A percentile compares a stretch with the other conserved stretches of the same genome.
Evolutionary conservation across 1,139 yeast species (phyloP).

Genomic region (Saccharomyces hybrid): DNA sequence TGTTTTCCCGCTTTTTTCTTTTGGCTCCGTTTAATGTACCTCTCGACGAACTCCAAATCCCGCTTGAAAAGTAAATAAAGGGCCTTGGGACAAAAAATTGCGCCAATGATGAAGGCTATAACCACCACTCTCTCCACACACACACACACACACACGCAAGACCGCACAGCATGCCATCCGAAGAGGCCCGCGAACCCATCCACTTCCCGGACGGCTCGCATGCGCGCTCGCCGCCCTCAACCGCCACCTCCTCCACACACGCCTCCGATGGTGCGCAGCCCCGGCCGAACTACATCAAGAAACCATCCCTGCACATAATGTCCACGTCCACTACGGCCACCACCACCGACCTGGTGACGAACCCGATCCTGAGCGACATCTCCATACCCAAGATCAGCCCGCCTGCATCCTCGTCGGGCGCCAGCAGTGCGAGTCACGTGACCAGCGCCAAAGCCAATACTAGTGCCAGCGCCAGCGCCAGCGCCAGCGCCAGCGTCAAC

Average conservation of each 20-base stretch:
- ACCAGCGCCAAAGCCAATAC: not conserved
- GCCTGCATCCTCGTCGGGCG: not conserved
- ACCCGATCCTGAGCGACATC: constrained; percentile 26
- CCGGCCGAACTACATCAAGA: not conserved
- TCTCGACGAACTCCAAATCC: not conserved
- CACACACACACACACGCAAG: not conserved
- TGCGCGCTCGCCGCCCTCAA: not conserved
- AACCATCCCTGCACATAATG: not conserved
- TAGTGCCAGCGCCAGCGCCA: not conserved
- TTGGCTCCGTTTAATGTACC: not conserved
- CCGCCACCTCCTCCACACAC: not conserved
- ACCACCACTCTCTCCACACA: not conserved
- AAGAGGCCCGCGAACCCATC: not conserved
- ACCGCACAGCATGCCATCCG: not conserved
- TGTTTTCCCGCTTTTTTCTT: not conserved
- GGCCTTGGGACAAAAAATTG: not conserved
- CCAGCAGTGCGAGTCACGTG: not conserved
- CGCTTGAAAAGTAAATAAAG: not conserved
- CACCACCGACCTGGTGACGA: constrained; percentile 27
- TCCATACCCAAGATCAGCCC: constrained; percentile 17
- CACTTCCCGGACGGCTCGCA: not conserved
- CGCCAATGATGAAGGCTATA: not conserved
- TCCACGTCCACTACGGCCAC: constrained; percentile 7
- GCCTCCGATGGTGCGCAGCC: not conserved
- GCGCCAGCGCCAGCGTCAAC: not conserved